Evolutionary conservation across 2,329 filamentous ascomycete genomes (phyloP).

Genomic region (Thyridium curvatum): DNA sequence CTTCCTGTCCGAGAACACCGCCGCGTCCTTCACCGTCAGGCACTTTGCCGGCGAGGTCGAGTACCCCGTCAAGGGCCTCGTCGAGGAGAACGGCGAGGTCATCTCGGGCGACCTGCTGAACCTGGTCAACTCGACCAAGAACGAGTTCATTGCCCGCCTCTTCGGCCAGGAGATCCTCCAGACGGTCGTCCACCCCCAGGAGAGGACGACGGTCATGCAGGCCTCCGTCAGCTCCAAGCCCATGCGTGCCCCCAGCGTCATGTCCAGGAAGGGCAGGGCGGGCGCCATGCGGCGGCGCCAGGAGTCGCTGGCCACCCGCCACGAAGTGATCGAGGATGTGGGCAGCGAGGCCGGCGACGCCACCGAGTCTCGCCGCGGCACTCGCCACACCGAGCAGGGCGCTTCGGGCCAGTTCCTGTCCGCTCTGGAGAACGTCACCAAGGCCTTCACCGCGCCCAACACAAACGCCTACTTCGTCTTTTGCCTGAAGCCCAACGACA

Average conservation of each 20-base stretch:
- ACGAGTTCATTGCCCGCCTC: conserved; percentile 79
- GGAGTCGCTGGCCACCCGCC: conserved; percentile 26
- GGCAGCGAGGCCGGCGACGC: conserved; percentile 39
- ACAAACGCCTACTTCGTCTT: conserved; percentile 96
- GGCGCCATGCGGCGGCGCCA: conserved; percentile 21
- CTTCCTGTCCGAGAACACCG: conserved; percentile 75
- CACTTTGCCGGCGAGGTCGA: conserved; percentile 97
- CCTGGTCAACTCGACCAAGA: conserved; percentile 81
- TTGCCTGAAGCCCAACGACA: conserved; percentile 94
- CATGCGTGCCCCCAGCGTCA: conserved; percentile 85
- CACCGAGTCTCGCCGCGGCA: conserved; percentile 22
- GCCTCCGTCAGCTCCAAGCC: conserved; percentile 95
- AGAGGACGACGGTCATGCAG: conserved; percentile 87
- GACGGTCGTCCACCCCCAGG: conserved; percentile 87
- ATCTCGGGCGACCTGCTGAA: conserved; percentile 96
- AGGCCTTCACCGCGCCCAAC: conserved; percentile 73
- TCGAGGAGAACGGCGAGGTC: conserved; percentile 94
- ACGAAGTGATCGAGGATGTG: conserved; percentile 35
- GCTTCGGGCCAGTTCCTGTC: conserved; percentile 89
- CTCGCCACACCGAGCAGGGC: conserved; percentile 60
- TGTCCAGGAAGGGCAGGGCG: conserved; percentile 65
- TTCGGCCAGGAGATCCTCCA: conserved; percentile 96
- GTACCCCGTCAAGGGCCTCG: conserved; percentile 77
- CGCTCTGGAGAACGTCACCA: conserved; percentile 84
- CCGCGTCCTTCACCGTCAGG: conserved; percentile 80